phyloP scores from a whole-genome alignment of 1,139 yeast species.

The Candida sojae region DNA sequence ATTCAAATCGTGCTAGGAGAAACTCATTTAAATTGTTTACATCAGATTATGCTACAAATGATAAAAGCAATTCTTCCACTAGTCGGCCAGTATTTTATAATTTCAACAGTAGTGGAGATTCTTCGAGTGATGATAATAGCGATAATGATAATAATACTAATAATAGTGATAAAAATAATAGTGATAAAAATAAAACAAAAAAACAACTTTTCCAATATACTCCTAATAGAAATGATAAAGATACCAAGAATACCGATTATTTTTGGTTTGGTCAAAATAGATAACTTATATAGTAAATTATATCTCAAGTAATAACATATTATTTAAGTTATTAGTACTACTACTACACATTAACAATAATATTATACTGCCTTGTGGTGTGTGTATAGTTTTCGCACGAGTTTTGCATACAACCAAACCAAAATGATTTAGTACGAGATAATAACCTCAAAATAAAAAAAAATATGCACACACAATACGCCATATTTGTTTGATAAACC shows the following conservation, averaged over 20 bases:
- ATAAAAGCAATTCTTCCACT: conserved; percentile 8
- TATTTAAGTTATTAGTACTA: no score
- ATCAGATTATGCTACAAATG: conserved; percentile 10
- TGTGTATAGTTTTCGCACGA: no score
- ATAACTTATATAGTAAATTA: conserved; percentile 1
- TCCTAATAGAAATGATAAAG: not conserved
- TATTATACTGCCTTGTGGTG: no score
- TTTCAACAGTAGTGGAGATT: conserved; percentile 23
- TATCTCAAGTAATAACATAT: no score
- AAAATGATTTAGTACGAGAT: no score
- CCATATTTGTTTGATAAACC: no score
- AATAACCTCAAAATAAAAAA: no score
- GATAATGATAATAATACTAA: not conserved
- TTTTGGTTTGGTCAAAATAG: conserved; percentile 13
- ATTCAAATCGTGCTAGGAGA: conserved; percentile 21
- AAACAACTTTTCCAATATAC: not conserved
- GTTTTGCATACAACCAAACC: no score
- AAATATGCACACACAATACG: no score
- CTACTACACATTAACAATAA: no score
- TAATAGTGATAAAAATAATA: no score
- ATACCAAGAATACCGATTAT: conserved; percentile 1
- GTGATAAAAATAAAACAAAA: not conserved
- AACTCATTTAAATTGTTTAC: conserved; percentile 37
- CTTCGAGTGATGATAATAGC: conserved; percentile 13
- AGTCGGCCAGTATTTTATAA: conserved; percentile 36